Conservation (phyloP, 2,329 filamentous ascomycete species). For the Rhytidhysteron rufulum region DNA sequence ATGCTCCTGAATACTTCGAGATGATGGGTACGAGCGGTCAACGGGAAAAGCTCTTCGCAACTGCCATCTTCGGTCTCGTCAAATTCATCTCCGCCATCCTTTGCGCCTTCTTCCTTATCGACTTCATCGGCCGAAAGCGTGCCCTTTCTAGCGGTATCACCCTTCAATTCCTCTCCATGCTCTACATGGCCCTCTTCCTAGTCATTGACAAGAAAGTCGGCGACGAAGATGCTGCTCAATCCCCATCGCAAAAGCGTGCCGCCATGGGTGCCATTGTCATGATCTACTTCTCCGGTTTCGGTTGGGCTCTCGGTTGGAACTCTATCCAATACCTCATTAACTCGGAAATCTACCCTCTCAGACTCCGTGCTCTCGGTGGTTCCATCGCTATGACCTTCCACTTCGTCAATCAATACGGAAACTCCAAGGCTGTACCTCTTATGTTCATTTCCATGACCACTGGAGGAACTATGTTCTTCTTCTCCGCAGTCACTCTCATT, state of each 20-base stretch:
- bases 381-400: conserved; percentile 74
- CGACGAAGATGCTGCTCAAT: conserved; percentile 47
- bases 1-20: conserved; percentile 69
- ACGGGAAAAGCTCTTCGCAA: conserved; percentile 67
- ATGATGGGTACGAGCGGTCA: conserved; percentile 67
- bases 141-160: conserved; percentile 47
- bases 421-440: conserved; percentile 68
- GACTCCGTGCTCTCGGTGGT: conserved; percentile 67
- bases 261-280: conserved; percentile 64
- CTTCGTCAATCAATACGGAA: conserved; percentile 76
- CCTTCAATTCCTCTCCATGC: conserved; percentile 49
- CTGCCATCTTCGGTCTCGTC: conserved; percentile 71
- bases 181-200: conserved; percentile 53
- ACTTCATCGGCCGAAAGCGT: conserved; percentile 70
- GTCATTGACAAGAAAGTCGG: conserved; percentile 58
- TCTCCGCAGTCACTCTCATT: conserved; percentile 63
- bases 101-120: conserved; percentile 75
- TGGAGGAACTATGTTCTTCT: conserved; percentile 75
- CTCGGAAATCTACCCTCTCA: conserved; percentile 71
- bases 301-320: conserved; percentile 57
- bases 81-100: conserved; percentile 65
- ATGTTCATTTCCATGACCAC: conserved; percentile 63
- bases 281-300: conserved; percentile 53
- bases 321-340: conserved; percentile 75
- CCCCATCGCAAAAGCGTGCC: conserved; percentile 48